Evolutionary conservation across 345 rosid genomes (phyloP), one percentile per base, ranked within the genome.

Genomic region (Pugionium cornutum): DNA sequence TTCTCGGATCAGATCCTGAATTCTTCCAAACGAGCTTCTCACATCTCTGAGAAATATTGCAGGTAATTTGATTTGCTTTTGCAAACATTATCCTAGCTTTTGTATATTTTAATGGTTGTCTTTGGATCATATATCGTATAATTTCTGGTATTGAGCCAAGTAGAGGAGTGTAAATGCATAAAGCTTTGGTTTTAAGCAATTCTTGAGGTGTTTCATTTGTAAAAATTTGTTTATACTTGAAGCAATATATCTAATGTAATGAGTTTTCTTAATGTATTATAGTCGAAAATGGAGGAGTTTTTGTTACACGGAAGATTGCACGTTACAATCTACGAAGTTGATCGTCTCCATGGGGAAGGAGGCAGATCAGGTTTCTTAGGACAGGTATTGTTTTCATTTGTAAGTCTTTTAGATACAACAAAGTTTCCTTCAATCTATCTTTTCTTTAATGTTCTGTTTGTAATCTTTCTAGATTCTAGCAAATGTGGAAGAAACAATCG

Each of bases 311-410:
- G 99, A 34, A 90, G 90, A 56, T 77, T 94, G 47, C 97, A 94
- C 62, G 96, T 70, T 7, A 90, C 99, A 68, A 74, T 90, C 88
- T 94, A 88, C 66, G 97, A 94, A 67, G 91, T 83, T 47, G 92
- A 94, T 74, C 53, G 45, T 44, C 86, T 94, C 72, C 77, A 79
- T 30, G 18, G 31, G 7, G 82, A 78, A 2, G 77, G 58, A 60
- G 83, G 84, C 11, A 86, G 83, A 34, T 68, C 74, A 73, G 85
- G 83, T 67, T 83, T 94, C 83, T 81, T 92, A 9, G 82, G 81
- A 51, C 76, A 82, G 96, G 99, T 94, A 63, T 41, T 2, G 26
- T 79, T 18, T 2, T 11, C 34, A 29, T 34, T 2, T 57, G n/a
- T 55, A 11, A 32, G 7, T 46, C 37, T 3, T 7, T 10, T 40